Conservation (phyloP, 805 yeast species). For the Ogataea nonfermentans region DNA sequence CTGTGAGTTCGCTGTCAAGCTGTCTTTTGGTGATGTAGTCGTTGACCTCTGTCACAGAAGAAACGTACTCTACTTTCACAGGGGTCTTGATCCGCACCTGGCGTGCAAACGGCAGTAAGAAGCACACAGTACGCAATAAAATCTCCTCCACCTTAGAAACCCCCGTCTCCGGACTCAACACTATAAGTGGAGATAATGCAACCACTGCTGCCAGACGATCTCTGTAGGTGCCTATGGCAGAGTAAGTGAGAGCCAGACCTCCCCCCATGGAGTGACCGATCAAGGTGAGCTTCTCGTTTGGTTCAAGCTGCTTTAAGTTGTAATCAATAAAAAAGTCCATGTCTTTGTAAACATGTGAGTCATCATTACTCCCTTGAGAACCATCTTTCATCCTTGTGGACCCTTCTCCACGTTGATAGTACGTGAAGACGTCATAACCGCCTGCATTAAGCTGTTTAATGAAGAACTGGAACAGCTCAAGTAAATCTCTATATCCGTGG, state of each 20-base stretch:
- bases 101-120: constrained; percentile 45
- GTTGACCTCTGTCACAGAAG: constrained; percentile 47
- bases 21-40: constrained; percentile 45
- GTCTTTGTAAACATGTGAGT: constrained; percentile 54
- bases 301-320: constrained; percentile 37
- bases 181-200: constrained; percentile 59
- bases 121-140: constrained; percentile 41
- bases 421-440: constrained; percentile 67
- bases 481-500: constrained; percentile 72
- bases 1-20: constrained; percentile 42
- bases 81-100: constrained; percentile 47
- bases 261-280: constrained; percentile 86
- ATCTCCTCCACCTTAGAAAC: constrained; percentile 48
- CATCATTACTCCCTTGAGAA: constrained; percentile 55
- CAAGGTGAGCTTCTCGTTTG: constrained; percentile 44
- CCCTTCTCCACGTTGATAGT: constrained; percentile 78
- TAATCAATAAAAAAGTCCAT: constrained; percentile 54
- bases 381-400: constrained; percentile 52
- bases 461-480: constrained; percentile 46
- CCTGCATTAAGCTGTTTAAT: constrained; percentile 49
- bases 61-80: constrained; percentile 51
- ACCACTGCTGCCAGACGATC: constrained; percentile 46
- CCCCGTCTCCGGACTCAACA: constrained; percentile 53
- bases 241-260: constrained; percentile 64
- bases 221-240: constrained; percentile 50